A percentile compares a stretch with the other conserved stretches of the same genome.
Conservation (phyloP, 805 yeast species). For the Lipomyces orientalis region DNA sequence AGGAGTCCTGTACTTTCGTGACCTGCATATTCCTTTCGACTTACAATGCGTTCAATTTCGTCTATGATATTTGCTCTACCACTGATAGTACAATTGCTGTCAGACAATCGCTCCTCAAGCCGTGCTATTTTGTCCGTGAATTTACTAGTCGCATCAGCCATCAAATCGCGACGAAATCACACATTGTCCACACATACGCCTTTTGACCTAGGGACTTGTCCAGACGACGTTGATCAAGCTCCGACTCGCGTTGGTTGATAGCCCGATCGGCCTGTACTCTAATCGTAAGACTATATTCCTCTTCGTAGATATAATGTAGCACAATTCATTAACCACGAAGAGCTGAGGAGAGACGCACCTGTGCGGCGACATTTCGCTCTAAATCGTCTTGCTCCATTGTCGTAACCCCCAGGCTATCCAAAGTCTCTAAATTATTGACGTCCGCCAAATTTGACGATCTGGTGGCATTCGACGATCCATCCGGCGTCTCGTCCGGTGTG, state of each 20-base stretch:
- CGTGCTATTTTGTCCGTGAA: constrained; percentile 52
- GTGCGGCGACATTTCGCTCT: constrained; percentile 70
- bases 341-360: constrained; percentile 37
- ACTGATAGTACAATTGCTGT: constrained; percentile 67
- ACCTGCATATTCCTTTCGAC: constrained; percentile 34
- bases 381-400: constrained; percentile 79
- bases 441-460: neutral
- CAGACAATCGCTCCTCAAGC: constrained; percentile 56
- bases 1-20: neutral
- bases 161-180: neutral
- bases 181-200: constrained; percentile 12
- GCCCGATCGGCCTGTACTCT: constrained; percentile 63
- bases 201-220: constrained; percentile 64
- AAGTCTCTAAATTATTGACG: constrained; percentile 22
- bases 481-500: neutral
- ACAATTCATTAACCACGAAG: too few relatives aligned
- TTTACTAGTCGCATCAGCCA: constrained; percentile 42
- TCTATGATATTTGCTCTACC: constrained; percentile 59
- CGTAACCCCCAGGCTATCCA: constrained; percentile 56
- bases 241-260: constrained; percentile 66
- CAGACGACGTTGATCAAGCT: constrained; percentile 76
- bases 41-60: constrained; percentile 57
- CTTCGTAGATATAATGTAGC: neutral
- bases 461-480: neutral
- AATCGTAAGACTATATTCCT: constrained; percentile 25